These are phyloP conservation scores for Effrenium voratum DNA, from an alignment of 73 alveolate genomes.

Conservation along the genomic window DNA sequence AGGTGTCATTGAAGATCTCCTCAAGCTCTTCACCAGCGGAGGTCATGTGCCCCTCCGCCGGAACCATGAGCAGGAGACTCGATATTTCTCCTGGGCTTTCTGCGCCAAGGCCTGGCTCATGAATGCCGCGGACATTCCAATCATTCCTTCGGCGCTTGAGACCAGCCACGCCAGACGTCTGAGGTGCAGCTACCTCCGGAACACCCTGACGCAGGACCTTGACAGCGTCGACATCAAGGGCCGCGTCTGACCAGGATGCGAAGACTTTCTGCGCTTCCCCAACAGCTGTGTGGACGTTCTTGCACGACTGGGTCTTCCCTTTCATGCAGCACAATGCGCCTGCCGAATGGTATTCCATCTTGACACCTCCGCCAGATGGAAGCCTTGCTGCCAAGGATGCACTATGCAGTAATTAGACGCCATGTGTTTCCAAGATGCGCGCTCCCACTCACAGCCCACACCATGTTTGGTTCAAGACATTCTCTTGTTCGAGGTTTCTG, in stretches of 20 bases:
- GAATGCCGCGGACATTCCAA: neutral
- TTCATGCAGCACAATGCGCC: neutral
- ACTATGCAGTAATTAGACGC: no score
- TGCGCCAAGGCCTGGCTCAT: slow-evolving; percentile 27
- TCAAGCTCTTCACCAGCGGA: neutral
- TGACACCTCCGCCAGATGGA: neutral
- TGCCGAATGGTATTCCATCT: neutral
- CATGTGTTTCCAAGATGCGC: no score
- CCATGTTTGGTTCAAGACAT: no score
- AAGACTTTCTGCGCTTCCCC: neutral
- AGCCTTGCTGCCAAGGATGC: neutral
- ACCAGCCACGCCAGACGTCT: neutral
- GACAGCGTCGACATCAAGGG: neutral
- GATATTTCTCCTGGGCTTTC: neutral
- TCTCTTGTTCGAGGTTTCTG: no score
- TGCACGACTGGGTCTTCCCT: slow-evolving; percentile 23
- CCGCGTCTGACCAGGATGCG: neutral
- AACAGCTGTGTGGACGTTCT: neutral
- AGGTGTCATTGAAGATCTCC: neutral
- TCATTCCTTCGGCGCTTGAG: neutral
- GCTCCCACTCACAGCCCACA: no score
- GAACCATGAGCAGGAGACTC: neutral
- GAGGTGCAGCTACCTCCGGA: neutral
- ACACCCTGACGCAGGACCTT: neutral
- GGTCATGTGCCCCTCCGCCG: slow-evolving; percentile 27